A percentile compares a stretch with the other conserved stretches of the same genome.
These are phyloP conservation scores for Geotrichum bryndzae DNA, from an alignment of 1,139 yeast genomes.

Conservation along the genomic window DNA sequence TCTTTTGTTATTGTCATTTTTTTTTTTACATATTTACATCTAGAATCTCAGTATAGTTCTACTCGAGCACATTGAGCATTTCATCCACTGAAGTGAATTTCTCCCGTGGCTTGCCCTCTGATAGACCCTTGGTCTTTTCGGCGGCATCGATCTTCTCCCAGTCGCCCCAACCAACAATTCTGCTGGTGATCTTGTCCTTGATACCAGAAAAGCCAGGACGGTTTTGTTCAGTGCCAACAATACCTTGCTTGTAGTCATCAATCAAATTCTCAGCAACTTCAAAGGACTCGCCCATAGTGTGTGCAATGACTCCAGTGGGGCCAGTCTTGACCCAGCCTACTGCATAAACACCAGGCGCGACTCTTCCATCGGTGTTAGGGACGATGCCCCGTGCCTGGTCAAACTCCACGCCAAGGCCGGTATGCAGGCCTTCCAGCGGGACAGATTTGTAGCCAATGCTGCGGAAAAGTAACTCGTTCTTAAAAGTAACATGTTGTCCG, in stretches of 20 bases:
- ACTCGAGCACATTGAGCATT: constrained; percentile 41
- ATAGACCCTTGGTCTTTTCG: constrained; percentile 49
- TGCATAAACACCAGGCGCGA: constrained; percentile 54
- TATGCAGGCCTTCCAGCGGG: constrained; percentile 51
- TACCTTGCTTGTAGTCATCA: constrained; percentile 39
- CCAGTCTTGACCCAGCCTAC: constrained; percentile 93
- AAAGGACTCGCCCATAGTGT: constrained; percentile 82
- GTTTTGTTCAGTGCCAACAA: constrained; percentile 18
- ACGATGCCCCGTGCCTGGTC: constrained; percentile 48
- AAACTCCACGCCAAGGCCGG: constrained; percentile 48
- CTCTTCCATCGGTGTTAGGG: constrained; percentile 55
- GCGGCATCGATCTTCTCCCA: constrained; percentile 58
- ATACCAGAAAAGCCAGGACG: constrained; percentile 37
- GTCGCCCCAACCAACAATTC: constrained; percentile 57
- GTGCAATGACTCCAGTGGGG: constrained; percentile 85
- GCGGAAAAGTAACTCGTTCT: constrained; percentile 66
- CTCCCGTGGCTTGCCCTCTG: constrained; percentile 48
- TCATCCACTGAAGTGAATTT: constrained; percentile 49
- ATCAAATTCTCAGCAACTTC: constrained; percentile 64
- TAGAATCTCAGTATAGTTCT: neutral
- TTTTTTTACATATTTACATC: neutral
- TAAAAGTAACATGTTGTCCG: constrained; percentile 37
- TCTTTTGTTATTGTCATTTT: too few relatives aligned
- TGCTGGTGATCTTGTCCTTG: constrained; percentile 29
- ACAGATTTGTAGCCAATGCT: constrained; percentile 81